Base-by-base conservation (phyloP, 257 asterid genomes). In the Petunia axillaris region DNA sequence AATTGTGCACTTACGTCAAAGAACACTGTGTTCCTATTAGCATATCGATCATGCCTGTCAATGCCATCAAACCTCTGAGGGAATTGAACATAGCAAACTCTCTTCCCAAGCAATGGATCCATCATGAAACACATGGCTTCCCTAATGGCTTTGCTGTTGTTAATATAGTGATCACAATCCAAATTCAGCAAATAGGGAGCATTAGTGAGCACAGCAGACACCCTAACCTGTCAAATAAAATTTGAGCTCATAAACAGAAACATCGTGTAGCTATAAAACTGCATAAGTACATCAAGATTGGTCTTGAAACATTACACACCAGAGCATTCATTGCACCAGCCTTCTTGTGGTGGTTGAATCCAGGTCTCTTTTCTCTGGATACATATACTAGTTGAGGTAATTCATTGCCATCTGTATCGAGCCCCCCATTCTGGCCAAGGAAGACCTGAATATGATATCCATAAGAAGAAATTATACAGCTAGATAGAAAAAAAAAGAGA, bases 241-340 rank as follows among this genome's bases (percentile, higher is more conserved):
- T 8, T 37, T 54, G 39, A 37, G 40, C 67, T 58, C 25, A n/a
- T 79, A 3, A 73, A 9, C 40, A 64, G 13, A 46, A 64, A 36
- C 43, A 71, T 11, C 3, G 1, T 1, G 2, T 36, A 71, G 48
- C 62, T 11, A 10, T 25, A 35, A 25, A 6, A 44, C 10, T 1
- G 40, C 1, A 62, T 14, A 62, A 62, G 4, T 14, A 16, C 59
- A 15, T 3, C 36, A 36, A 71, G 1, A 3, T 48, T 16, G 35
- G 4, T 6, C 0, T 4, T 59, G 36, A 39, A 7, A 14, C 40
- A 44, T 41, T 35, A 53, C 80, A 35, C 62, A 86, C 89, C 84
- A 86, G 82, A 16, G 89, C 82, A 71, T 86, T 86, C 89, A 84
- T 86, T 53, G 89, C 86, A 57, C 89, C 89, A 65, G 88, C 89